A percentile compares a stretch with the other conserved stretches of the same genome.
Conservation (phyloP, 2,329 filamentous ascomycete genomes). For the Pestalotiopsis sp. region DNA sequence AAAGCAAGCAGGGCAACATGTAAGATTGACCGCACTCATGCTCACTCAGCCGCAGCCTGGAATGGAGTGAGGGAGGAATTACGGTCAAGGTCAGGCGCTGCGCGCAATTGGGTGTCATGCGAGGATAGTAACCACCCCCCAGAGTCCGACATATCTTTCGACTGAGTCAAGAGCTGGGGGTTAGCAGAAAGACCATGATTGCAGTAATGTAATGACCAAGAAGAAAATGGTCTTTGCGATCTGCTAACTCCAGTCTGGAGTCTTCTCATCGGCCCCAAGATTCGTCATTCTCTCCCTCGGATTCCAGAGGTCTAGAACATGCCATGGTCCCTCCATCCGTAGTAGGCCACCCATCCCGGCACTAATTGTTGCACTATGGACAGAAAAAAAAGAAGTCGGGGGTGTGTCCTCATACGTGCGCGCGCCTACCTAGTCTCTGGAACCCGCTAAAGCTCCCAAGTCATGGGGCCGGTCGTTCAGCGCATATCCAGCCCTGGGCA, state of each 20-base stretch:
- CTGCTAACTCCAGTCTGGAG: background rate
- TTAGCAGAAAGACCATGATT: background rate
- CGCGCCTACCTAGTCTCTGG: background rate
- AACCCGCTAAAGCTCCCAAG: background rate
- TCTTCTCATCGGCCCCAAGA: background rate
- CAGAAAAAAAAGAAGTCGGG: background rate
- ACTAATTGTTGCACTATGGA: background rate
- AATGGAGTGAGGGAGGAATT: background rate
- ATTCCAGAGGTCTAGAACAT: background rate
- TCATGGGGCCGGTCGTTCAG: background rate
- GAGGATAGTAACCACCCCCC: background rate
- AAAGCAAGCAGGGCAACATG: background rate
- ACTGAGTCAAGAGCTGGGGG: background rate
- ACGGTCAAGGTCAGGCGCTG: background rate
- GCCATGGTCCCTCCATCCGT: background rate
- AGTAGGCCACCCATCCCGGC: conserved; percentile 10
- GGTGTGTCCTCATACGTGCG: background rate
- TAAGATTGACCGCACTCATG: conserved; percentile 5
- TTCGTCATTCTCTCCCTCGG: background rate
- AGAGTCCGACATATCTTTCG: background rate
- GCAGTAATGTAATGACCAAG: too few species aligned
- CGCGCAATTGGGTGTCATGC: background rate
- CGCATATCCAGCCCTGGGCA: background rate
- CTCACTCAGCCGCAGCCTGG: conserved; percentile 7
- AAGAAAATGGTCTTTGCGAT: background rate